Evolutionary conservation across 2,329 filamentous ascomycete species (phyloP), one percentile per base, ranked within the genome.

Genomic region (Tolypocladium paradoxum): DNA sequence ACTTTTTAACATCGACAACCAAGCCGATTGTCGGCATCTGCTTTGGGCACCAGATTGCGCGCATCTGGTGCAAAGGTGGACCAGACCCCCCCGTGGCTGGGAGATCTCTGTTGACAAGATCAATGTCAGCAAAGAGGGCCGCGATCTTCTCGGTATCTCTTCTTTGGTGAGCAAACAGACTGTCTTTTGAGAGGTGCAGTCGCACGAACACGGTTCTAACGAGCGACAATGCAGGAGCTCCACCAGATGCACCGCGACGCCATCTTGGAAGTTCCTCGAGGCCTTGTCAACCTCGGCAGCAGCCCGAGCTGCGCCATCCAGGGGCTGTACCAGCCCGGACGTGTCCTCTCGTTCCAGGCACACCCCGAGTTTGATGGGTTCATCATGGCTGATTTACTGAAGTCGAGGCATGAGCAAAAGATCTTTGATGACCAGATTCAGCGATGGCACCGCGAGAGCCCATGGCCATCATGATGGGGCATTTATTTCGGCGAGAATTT

Each of bases 211-310:
- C 14, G 6, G 6, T 6, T 12, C 35, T 51, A 20, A 52, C 35
- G 12, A 27, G n/a, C 12, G 24, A 50, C 27, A 20, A 37, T 7
- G 11, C 27, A 69, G 67, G 54, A 55, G 0, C 60, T 69, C 18
- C 70, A 75, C 29, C 73, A 76, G 51, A 74, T 75, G 69, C 73
- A 76, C 51, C 66, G 68, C 14, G 73, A 75, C 54, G 65, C 71
- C 20, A 70, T 73, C 3, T 57, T 68, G 5, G 65, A 67, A 4
- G 59, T 72, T 0, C 73, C 73, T 0, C 54, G 63, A 1, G 69
- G 64, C 8, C 62, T 66, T 36, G 56, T 66, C 12, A 71, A 67
- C 51, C 58, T 76, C 2, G 73, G 71, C 1, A 67, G 62, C 48
- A 74, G 65, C 34, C 60, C 64, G 1, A 60, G 55, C 9, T 76